phyloP scores from a whole-genome alignment of 1,139 yeast genomes.

The Yamadazyma membranifaciens region DNA sequence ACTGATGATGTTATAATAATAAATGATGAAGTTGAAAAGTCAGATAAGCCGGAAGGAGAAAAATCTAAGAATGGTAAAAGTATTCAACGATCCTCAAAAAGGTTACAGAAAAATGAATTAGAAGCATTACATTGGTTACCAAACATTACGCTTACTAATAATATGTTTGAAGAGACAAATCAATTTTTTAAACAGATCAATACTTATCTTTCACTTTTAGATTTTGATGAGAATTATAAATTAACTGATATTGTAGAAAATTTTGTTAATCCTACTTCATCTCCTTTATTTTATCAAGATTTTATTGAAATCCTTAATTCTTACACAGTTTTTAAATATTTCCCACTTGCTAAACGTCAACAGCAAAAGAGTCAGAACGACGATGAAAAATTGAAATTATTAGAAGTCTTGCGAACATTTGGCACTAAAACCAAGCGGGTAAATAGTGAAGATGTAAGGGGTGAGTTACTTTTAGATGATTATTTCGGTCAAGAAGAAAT shows the following conservation, averaged over 20 bases:
- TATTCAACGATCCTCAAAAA: conserved; percentile 36
- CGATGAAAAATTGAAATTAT: conserved; percentile 32
- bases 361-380: conserved; percentile 16
- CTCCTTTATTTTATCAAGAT: conserved; percentile 16
- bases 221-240: neutral
- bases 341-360: neutral
- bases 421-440: conserved; percentile 20
- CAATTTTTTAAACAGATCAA: conserved; percentile 23
- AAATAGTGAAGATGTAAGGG: neutral
- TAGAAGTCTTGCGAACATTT: conserved; percentile 40
- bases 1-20: conserved; percentile 1
- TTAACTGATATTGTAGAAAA: conserved; percentile 20
- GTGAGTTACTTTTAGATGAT: conserved; percentile 6
- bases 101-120: conserved; percentile 30
- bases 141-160: conserved; percentile 18
- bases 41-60: neutral
- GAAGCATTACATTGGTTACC: conserved; percentile 13
- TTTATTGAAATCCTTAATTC: conserved; percentile 23
- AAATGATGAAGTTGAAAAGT: neutral
- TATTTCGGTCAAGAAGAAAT: conserved; percentile 6
- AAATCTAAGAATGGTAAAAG: conserved; percentile 21
- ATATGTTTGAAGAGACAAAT: conserved; percentile 26
- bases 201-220: conserved; percentile 12
- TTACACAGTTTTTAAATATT: conserved; percentile 12
- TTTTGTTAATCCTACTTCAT: conserved; percentile 17